These are phyloP conservation scores for Xylaria cubensis DNA, from an alignment of 495 filamentous ascomycete genomes.

Conservation along the genomic window DNA sequence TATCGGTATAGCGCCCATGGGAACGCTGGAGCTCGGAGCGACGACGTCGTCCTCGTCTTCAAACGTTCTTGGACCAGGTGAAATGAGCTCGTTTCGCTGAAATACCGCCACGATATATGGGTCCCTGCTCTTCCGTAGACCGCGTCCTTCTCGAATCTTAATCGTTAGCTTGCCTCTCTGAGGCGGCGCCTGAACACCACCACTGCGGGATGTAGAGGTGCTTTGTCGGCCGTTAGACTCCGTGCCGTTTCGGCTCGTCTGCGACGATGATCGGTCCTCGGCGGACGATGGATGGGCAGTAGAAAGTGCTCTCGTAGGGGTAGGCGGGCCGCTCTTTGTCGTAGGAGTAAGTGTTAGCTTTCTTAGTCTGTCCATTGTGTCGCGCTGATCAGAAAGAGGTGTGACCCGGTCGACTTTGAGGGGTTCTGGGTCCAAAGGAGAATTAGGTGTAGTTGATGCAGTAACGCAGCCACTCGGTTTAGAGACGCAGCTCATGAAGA, in stretches of 20 bases:
- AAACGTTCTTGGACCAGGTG: constrained; percentile 71
- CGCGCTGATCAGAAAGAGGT: constrained; percentile 61
- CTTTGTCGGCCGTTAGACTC: constrained; percentile 51
- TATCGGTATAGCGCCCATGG: constrained; percentile 65
- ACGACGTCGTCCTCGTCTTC: constrained; percentile 57
- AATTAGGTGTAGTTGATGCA: constrained; percentile 62
- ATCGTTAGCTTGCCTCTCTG: constrained; percentile 90
- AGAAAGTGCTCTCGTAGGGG: constrained; percentile 85
- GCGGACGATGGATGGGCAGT: constrained; percentile 48
- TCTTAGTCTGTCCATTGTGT: constrained; percentile 69
- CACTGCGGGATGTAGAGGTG: constrained; percentile 42
- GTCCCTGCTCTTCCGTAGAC: constrained; percentile 78
- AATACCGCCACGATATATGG: constrained; percentile 98
- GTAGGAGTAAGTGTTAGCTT: constrained; percentile 85
- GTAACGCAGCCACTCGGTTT: constrained; percentile 67
- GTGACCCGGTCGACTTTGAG: constrained; percentile 58
- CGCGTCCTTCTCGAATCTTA: constrained; percentile 82
- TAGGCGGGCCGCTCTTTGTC: constrained; percentile 87
- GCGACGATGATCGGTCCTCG: constrained; percentile 50
- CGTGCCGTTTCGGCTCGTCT: constrained; percentile 45
- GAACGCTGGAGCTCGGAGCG: constrained; percentile 44
- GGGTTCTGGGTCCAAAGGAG: constrained; percentile 56
- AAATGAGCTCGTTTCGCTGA: constrained; percentile 95
- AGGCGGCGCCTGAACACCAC: constrained; percentile 68
- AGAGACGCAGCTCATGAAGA: constrained; percentile 76